phyloP scores from a whole-genome alignment of 2,329 filamentous ascomycete species.

The Macroventuria anomochaeta region DNA sequence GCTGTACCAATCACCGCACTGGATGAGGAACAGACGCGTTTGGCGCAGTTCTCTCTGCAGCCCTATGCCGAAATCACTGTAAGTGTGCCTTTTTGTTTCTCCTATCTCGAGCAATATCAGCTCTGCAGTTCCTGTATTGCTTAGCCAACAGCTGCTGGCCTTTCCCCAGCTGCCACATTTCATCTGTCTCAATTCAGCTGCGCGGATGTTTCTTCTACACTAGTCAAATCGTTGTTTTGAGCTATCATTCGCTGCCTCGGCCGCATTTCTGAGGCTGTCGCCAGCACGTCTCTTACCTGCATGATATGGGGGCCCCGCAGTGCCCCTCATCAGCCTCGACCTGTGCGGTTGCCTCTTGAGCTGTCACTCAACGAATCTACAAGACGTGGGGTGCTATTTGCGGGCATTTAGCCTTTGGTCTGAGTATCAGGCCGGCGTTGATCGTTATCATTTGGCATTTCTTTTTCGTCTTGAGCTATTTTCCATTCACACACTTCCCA shows the following conservation, averaged over 20 bases:
- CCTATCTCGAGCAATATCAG: constrained; percentile 24
- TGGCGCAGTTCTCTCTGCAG: constrained; percentile 70
- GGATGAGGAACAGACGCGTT: constrained; percentile 73
- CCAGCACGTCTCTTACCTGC: constrained; percentile 9
- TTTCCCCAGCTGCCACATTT: constrained; percentile 43
- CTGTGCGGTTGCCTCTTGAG: neutral
- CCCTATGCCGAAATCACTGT: constrained; percentile 82
- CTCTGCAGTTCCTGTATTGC: constrained; percentile 25
- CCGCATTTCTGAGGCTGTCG: constrained; percentile 27
- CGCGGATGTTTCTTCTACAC: neutral
- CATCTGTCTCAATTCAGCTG: constrained; percentile 20
- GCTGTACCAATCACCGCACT: constrained; percentile 70
- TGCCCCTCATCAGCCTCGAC: constrained; percentile 21
- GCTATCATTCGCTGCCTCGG: constrained; percentile 24
- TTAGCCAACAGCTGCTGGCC: constrained; percentile 20
- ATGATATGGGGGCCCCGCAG: constrained; percentile 29
- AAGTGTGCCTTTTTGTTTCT: constrained; percentile 53
- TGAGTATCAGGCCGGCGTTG: neutral
- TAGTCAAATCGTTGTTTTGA: constrained; percentile 5
- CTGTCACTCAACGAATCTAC: neutral
- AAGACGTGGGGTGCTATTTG: neutral
- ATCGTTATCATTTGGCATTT: neutral
- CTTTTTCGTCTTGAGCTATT: constrained; percentile 1
- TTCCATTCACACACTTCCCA: neutral
- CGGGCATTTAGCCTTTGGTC: neutral